Evolutionary conservation across 192 early-diverging fungal genomes (phyloP).

Genomic region (Cladochytrium replicatum): DNA sequence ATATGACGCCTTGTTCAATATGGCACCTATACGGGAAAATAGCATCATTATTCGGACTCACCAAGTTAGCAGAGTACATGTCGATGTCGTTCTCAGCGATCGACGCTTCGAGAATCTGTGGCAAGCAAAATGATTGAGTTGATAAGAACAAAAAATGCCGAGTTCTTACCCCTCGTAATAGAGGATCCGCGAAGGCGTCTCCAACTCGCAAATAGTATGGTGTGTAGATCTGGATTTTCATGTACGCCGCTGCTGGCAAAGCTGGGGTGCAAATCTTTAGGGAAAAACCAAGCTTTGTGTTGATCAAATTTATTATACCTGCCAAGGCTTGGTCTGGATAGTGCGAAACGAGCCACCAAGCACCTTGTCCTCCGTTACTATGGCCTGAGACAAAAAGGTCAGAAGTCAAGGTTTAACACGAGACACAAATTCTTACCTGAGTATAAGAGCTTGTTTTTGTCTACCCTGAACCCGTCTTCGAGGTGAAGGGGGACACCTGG

Average conservation of each 20-base stretch:
- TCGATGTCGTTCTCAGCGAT: constrained; percentile 69
- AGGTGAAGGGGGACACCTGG: constrained; percentile 40
- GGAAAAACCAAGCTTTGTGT: neutral
- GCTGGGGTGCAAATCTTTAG: constrained; percentile 15
- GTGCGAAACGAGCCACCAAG: constrained; percentile 61
- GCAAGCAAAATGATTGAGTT: neutral
- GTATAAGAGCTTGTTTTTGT: constrained; percentile 41
- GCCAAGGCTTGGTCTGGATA: constrained; percentile 63
- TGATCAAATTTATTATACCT: constrained; percentile 21
- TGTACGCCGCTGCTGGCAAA: constrained; percentile 59
- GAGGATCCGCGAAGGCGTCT: constrained; percentile 50
- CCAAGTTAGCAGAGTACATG: constrained; percentile 56
- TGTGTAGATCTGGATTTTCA: constrained; percentile 66
- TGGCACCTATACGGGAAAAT: neutral
- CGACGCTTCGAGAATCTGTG: constrained; percentile 54
- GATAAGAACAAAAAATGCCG: neutral
- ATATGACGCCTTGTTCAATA: neutral
- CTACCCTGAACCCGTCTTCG: constrained; percentile 17
- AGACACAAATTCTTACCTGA: constrained; percentile 25
- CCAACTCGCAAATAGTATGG: constrained; percentile 55
- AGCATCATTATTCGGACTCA: constrained; percentile 13
- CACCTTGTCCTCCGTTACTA: constrained; percentile 71
- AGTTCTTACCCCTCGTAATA: constrained; percentile 45
- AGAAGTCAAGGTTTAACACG: neutral
- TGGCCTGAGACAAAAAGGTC: constrained; percentile 36